phyloP scores from a whole-genome alignment of 257 asterid genomes.

The Leptodermis oblonga region DNA sequence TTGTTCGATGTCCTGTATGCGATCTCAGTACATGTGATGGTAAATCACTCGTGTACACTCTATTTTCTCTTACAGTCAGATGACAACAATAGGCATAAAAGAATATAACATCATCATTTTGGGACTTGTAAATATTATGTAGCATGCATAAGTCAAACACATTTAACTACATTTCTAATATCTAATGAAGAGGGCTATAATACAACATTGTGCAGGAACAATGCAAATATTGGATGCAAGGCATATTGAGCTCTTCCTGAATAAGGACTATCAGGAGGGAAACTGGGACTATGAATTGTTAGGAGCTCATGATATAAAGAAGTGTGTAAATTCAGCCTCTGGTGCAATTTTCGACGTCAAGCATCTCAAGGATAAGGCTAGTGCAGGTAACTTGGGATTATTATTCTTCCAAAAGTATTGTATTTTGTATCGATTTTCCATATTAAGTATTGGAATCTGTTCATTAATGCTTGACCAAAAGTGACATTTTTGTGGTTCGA shows the following conservation, averaged over 20 bases:
- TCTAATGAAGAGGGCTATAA: background rate
- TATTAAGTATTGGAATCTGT: background rate
- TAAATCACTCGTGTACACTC: conserved; percentile 30
- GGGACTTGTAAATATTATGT: background rate
- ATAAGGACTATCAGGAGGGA: conserved; percentile 59
- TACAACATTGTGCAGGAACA: conserved; percentile 56
- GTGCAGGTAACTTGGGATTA: conserved; percentile 44
- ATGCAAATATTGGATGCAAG: conserved; percentile 96
- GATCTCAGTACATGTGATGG: conserved; percentile 94
- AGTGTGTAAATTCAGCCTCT: conserved; percentile 61
- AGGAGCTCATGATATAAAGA: conserved; percentile 56
- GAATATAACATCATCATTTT: background rate
- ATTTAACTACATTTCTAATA: background rate
- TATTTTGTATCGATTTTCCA: background rate
- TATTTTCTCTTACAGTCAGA: too few species aligned
- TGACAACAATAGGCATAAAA: background rate
- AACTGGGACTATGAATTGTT: conserved; percentile 68
- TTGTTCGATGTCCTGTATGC: conserved; percentile 94
- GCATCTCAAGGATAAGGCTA: conserved; percentile 65
- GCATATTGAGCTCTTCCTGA: conserved; percentile 78
- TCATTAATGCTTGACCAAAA: background rate
- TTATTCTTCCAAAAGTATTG: background rate
- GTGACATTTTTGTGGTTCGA: background rate
- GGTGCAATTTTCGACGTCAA: conserved; percentile 77
- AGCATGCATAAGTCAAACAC: background rate